phyloP scores from a whole-genome alignment of 2,329 filamentous ascomycete species.

The Aspergillus ochraceoroseus region DNA sequence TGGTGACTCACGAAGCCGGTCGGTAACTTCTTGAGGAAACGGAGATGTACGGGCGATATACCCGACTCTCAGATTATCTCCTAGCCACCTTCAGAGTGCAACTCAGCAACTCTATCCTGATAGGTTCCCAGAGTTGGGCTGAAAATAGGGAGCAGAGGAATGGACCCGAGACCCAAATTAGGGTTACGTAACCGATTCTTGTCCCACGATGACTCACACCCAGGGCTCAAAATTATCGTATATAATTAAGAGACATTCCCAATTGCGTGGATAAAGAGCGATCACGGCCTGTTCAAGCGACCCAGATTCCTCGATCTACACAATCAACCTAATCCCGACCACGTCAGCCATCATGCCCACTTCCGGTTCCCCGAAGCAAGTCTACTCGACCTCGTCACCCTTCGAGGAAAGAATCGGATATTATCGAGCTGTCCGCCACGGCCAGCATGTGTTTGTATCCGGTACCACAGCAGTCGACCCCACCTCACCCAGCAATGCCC shows the following conservation, averaged over 20 bases:
- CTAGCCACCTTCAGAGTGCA: background rate
- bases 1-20: slow-evolving; percentile 21
- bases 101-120: no score
- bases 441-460: slow-evolving; percentile 36
- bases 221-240: background rate
- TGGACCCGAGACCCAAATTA: background rate
- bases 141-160: no score
- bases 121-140: no score
- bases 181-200: background rate
- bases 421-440: slow-evolving; percentile 38
- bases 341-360: background rate
- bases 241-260: background rate
- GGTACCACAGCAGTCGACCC: slow-evolving; percentile 40
- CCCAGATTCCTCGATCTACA: no score
- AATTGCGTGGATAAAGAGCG: background rate
- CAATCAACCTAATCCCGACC: no score
- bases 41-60: background rate
- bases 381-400: slow-evolving; percentile 35
- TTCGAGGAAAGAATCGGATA: slow-evolving; percentile 38
- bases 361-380: slow-evolving; percentile 18
- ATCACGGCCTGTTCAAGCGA: background rate
- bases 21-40: slow-evolving; percentile 21
- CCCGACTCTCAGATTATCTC: background rate
- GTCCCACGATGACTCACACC: slow-evolving; percentile 14
- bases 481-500: slow-evolving; percentile 23